Percentiles rank a stretch among this genome's conserved stretches.
Conservation (phyloP, 2,329 filamentous ascomycete species). For the Diaporthe australafricana region DNA sequence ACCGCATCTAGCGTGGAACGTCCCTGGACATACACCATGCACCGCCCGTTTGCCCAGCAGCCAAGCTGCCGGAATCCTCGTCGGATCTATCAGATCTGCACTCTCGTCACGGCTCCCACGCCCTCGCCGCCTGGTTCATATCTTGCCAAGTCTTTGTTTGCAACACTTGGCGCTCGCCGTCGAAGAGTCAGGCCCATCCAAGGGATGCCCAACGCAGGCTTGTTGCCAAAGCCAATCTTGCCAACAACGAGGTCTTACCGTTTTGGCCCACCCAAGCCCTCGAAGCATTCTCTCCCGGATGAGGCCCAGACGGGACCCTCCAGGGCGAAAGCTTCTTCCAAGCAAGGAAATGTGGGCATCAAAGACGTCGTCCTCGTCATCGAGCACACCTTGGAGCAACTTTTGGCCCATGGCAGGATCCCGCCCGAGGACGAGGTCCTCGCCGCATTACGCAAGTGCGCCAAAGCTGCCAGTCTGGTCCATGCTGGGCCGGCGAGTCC, state of each 20-base stretch:
- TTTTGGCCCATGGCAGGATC: slow-evolving; percentile 57
- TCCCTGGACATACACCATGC: slow-evolving; percentile 39
- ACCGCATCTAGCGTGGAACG: slow-evolving; percentile 20
- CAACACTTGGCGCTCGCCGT: slow-evolving; percentile 38
- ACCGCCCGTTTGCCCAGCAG: slow-evolving; percentile 39
- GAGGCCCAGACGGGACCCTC: slow-evolving; percentile 12
- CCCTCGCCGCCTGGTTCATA: slow-evolving; percentile 21
- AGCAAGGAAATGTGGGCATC: slow-evolving; percentile 30
- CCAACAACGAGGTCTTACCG: slow-evolving; percentile 26
- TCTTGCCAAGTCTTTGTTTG: slow-evolving; percentile 41
- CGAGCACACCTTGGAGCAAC: slow-evolving; percentile 55
- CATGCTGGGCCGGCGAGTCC: slow-evolving; percentile 52
- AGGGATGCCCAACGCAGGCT: slow-evolving; percentile 20
- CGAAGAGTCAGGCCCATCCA: slow-evolving; percentile 30
- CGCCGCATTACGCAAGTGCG: slow-evolving; percentile 58
- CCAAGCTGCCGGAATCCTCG: slow-evolving; percentile 35
- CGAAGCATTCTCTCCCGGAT: slow-evolving; percentile 9
- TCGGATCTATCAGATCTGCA: slow-evolving; percentile 37
- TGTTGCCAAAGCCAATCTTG: slow-evolving; percentile 23
- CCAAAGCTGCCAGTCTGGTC: slow-evolving; percentile 53
- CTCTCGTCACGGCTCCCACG: slow-evolving; percentile 18
- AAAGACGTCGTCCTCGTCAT: slow-evolving; percentile 54
- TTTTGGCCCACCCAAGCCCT: slow-evolving; percentile 29
- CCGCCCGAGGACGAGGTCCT: slow-evolving; percentile 57
- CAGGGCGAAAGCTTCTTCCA: neutral